Base-by-base conservation (phyloP, 2,329 filamentous ascomycete genomes). In the Venturia oleaginea region DNA sequence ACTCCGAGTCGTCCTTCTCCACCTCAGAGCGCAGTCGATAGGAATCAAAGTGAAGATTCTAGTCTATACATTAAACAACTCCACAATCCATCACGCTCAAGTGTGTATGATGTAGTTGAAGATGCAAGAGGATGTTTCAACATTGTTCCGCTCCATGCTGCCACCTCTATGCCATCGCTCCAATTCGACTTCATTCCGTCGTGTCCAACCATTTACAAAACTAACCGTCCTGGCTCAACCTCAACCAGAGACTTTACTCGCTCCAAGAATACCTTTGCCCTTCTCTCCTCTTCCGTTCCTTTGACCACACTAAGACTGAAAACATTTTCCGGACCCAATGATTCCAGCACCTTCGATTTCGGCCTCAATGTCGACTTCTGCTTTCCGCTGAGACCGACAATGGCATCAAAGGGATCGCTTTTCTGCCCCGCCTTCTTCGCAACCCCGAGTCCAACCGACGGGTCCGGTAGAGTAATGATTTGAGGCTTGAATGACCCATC, bases 271-370 rank as follows among this genome's bases (percentile, higher is more conserved):
- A 87, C 81, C 71, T 84, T 82, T 17, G 91, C 94, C 70, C 92
- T 83, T 79, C 87, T 85, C 82, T 92, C 89, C 75, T 99, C 94
- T 10, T 57, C 51, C 27, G 51, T 57, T 84, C 85, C 76, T 11
- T 84, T 86, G 46, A 88, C 86, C 24, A 96, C 92, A 34, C 81
- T 87, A 62, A 99, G 79, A 70, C 86, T 93, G 74, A 97, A 96
- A 0, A 92, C 79, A 73, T 96, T 95, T 64, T 84, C 78, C 17
- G 86, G 84, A 3, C 73, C 73, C 60, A 71, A 72, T 51, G 70
- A 69, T 63, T 67, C 67, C 70, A 65, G 74, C 51, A 77, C 79
- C 43, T 81, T 84, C 32, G 85, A 78, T 38, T 59, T 67, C 27
- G 59, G 27, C 51, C 42, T 42, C 67, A 77, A 72, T 40, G 77